Evolutionary conservation across 768 basidiomycete genomes (phyloP), one percentile per base, ranked within the genome.

Genomic region (Auricularia cornea): DNA sequence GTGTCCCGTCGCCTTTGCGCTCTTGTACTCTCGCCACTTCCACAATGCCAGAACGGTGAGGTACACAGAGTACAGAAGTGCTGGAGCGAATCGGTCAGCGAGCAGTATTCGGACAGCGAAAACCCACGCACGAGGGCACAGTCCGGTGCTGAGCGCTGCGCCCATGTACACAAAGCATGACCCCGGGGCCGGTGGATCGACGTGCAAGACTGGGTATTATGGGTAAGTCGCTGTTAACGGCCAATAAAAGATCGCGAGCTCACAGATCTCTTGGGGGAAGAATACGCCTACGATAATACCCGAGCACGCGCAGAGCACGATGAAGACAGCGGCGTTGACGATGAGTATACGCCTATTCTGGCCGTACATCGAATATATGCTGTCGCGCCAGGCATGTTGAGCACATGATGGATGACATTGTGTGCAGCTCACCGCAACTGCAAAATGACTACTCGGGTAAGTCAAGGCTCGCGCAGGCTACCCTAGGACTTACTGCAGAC

Each of bases 321-420:
- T 30, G 28, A 57, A 57, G 54, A 57, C 16, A 11, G 29, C 54
- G 20, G 54, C 54, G 30, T 57, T 57, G 23, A 20, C 20, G 54
- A 29, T 29, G 30, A 57, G 54, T 4, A 57, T 20, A 20, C 26
- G 23, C 20, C 54, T 57, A 26, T 31, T 57, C 12, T 26, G 54
- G 28, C 54, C 30, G 30, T 57, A 57, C 54, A 57, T 57, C 30
- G 54, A 57, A 20, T 57, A 57, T 26, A 57, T 57, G 54, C 54
- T 57, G 54, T 10, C 6, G 26, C 16, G 29, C 29, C 11, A 29
- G 1, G 26, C 16, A 28, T 57, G 3, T 29, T 57, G 54, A 28
- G 18, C 28, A 8, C 11, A 2, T 30, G 28, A 6, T 16, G 29
- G 44, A 20, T 48, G 44, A 48, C 44, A 20, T 8, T 10, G 35